Percentiles rank a stretch among this genome's conserved stretches.
Conservation (phyloP, 73 alveolate genomes). For the Halteria grandinella region DNA sequence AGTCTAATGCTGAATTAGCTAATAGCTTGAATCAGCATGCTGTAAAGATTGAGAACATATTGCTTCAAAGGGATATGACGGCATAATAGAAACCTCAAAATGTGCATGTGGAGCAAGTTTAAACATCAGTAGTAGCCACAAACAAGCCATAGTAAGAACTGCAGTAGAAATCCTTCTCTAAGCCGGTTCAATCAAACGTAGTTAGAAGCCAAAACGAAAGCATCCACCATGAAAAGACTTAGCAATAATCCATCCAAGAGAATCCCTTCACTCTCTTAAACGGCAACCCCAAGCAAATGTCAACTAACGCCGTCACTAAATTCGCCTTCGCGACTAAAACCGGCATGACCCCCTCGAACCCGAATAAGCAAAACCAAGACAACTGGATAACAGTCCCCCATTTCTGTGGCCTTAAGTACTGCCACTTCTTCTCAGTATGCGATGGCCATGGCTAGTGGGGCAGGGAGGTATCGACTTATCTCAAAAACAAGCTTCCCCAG, state of each 20-base stretch:
- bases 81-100: too few species aligned
- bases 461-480: slow-evolving; percentile 53
- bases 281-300: slow-evolving; percentile 33
- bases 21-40: too few species aligned
- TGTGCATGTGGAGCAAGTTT: too few species aligned
- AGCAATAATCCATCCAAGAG: too few species aligned
- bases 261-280: neutral
- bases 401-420: neutral
- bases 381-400: slow-evolving; percentile 55
- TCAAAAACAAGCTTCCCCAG: slow-evolving; percentile 54
- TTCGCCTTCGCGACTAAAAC: slow-evolving; percentile 58
- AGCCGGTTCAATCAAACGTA: too few species aligned
- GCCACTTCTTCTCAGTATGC: slow-evolving; percentile 71
- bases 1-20: too few species aligned
- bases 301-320: slow-evolving; percentile 37
- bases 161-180: too few species aligned
- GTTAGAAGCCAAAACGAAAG: neutral
- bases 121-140: too few species aligned
- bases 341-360: slow-evolving; percentile 57
- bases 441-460: slow-evolving; percentile 78
- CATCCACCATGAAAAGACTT: neutral
- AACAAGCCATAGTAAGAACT: too few species aligned
- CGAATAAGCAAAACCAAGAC: slow-evolving; percentile 51
- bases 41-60: too few species aligned
- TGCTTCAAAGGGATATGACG: too few species aligned